These are phyloP conservation scores for Sphagnum fallax DNA, from an alignment of 228 moss, liverwort and hornwort species.

Conservation along the genomic window DNA sequence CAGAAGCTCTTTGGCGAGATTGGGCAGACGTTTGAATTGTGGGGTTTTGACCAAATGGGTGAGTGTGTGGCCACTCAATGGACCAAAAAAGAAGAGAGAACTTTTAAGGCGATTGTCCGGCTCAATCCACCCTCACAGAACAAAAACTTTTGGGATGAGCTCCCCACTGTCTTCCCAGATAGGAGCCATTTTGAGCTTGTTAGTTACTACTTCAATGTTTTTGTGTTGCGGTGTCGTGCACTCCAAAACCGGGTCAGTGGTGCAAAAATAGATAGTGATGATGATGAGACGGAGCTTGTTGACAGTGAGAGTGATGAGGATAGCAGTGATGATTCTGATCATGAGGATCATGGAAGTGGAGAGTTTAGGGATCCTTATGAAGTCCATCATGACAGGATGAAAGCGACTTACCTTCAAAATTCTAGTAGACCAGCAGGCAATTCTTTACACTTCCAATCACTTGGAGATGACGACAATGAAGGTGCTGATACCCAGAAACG, in stretches of 20 bases:
- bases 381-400: no score
- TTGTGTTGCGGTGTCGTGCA: conserved; percentile 61
- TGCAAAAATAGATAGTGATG: conserved; percentile 72
- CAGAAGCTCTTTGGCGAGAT: conserved; percentile 37
- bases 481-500: no score
- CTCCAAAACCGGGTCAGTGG: conserved; percentile 68
- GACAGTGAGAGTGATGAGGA: conserved; percentile 48
- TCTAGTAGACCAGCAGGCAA: no score
- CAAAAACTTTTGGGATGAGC: conserved; percentile 72
- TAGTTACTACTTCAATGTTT: conserved; percentile 90
- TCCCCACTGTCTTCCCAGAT: conserved; percentile 53
- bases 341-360: no score
- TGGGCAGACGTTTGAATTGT: conserved; percentile 55
- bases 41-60: conserved; percentile 85
- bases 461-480: no score
- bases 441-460: no score
- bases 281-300: conserved; percentile 59
- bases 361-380: no score
- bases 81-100: conserved; percentile 66
- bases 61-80: conserved; percentile 55
- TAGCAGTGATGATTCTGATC: conserved; percentile 39
- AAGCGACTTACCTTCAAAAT: no score
- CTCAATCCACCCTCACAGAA: conserved; percentile 46
- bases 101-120: conserved; percentile 44
- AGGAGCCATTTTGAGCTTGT: conserved; percentile 56